Percentiles rank a stretch among this genome's conserved stretches.
Conservation (phyloP, 805 yeast genomes). For the Yarrowia divulgata region DNA sequence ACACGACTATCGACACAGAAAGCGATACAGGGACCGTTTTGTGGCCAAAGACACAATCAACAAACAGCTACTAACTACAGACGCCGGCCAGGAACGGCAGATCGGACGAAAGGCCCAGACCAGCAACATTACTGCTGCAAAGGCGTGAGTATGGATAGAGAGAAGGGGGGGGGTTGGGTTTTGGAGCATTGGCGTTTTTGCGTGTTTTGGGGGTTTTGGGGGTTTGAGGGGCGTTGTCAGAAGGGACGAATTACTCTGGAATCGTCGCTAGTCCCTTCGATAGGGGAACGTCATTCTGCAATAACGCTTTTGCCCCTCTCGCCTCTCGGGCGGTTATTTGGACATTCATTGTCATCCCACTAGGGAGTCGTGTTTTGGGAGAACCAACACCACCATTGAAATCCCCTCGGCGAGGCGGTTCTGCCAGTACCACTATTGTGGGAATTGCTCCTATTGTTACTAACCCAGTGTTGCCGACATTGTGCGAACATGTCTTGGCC, state of each 20-base stretch:
- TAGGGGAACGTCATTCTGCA: too few species aligned
- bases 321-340: too few species aligned
- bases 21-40: background rate
- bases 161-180: too few species aligned
- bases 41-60: background rate
- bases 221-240: too few species aligned
- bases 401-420: background rate
- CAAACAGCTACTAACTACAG: conserved; percentile 37
- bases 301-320: too few species aligned
- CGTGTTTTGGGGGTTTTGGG: too few species aligned
- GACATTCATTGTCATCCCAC: too few species aligned
- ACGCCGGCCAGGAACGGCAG: conserved; percentile 90
- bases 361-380: too few species aligned
- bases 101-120: conserved; percentile 97
- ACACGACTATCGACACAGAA: background rate
- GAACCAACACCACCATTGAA: background rate
- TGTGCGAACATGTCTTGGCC: conserved; percentile 97
- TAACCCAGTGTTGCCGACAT: conserved; percentile 78
- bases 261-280: too few species aligned
- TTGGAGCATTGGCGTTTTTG: too few species aligned
- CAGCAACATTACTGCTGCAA: conserved; percentile 98
- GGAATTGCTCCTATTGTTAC: background rate
- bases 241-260: too few species aligned
- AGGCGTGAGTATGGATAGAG: conserved; percentile 59
- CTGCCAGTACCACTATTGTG: background rate